Evolutionary conservation across 208 protist species (phyloP), one percentile per base, ranked within the genome.

Genomic region (Crithidia thermophila): DNA sequence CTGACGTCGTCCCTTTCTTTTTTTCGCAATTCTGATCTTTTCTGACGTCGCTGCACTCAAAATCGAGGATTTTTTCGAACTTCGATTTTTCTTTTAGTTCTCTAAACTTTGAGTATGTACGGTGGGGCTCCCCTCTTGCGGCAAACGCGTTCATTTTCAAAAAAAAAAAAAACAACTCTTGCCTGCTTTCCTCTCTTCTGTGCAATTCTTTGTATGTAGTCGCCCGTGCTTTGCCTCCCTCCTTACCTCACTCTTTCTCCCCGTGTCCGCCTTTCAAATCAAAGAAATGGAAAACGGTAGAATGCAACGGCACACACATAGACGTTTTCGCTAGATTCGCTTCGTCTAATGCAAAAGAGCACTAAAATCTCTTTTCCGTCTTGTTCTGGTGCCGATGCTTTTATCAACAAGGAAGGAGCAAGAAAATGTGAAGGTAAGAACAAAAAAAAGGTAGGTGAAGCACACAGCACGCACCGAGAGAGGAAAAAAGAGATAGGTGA

Each of bases 311-410:
- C 36, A 61, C 36, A 60, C 21, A 36, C 4, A 33, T 14, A 25
- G 39, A 60, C 25, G 49, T 45, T 37, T 61, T 61, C 55, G 55
- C n/a, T 36, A 11, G 27, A 61, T 46, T 36, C 9, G 1, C 3
- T 7, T 49, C 21, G 16, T 4, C 46, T 36, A 46, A 28, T 3
- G 28, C 31, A 45, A 59, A 59, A 49, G 55, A 61, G 55, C 55
- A 49, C 39, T 49, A 46, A 61, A 61, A 49, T 49, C 39, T 61
- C 55, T 61, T 61, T 61, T 61, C 9, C 23, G 18, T n/a, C 45
- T 39, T 16, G 5, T 0, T 27, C 33, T 39, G 16, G 13, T 30
- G 57, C 18, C 8, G 20, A 5, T 21, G 8, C 31, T 66, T 66
- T 27, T 66, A 21, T 53, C 9, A 10, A 18, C 16, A 10, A 43